phyloP scores from a whole-genome alignment of 2,329 filamentous ascomycete genomes.

The Aaosphaeria pasadenensis region DNA sequence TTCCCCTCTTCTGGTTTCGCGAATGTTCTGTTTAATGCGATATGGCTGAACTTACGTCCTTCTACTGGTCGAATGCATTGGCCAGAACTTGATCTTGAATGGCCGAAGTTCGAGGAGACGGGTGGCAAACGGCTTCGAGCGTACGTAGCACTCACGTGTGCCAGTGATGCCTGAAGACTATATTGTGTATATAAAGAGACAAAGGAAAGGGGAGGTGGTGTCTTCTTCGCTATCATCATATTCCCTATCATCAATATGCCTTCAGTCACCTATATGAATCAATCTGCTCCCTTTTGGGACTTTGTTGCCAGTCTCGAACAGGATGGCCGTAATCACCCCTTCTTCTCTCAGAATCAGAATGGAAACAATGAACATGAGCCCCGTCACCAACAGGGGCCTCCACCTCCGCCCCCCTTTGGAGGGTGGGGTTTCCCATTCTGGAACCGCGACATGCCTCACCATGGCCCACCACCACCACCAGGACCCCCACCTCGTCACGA shows the following conservation, averaged over 20 bases:
- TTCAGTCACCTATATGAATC: slow-evolving; percentile 53
- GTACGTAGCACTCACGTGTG: neutral
- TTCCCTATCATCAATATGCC: slow-evolving; percentile 40
- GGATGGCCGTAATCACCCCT: slow-evolving; percentile 43
- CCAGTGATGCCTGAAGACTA: neutral
- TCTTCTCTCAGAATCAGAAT: slow-evolving; percentile 35
- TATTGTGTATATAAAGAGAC: neutral
- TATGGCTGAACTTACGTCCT: neutral
- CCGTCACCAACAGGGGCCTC: slow-evolving; percentile 19
- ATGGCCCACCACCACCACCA: slow-evolving; percentile 19
- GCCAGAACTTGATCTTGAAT: neutral
- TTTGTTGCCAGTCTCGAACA: slow-evolving; percentile 51
- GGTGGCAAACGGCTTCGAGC: neutral
- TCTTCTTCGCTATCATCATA: neutral
- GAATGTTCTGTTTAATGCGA: neutral
- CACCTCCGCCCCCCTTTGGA: slow-evolving; percentile 20
- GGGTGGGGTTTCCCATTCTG: slow-evolving; percentile 33
- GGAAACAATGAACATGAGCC: slow-evolving; percentile 9
- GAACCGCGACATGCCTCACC: slow-evolving; percentile 23
- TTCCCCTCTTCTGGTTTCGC: neutral
- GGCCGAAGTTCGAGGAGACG: neutral
- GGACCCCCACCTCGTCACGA: slow-evolving; percentile 6
- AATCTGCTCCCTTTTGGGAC: slow-evolving; percentile 56
- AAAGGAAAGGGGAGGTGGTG: neutral
- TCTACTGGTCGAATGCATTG: neutral